phyloP scores from a whole-genome alignment of 2,329 filamentous ascomycete species.

The Huntiella decipiens region DNA sequence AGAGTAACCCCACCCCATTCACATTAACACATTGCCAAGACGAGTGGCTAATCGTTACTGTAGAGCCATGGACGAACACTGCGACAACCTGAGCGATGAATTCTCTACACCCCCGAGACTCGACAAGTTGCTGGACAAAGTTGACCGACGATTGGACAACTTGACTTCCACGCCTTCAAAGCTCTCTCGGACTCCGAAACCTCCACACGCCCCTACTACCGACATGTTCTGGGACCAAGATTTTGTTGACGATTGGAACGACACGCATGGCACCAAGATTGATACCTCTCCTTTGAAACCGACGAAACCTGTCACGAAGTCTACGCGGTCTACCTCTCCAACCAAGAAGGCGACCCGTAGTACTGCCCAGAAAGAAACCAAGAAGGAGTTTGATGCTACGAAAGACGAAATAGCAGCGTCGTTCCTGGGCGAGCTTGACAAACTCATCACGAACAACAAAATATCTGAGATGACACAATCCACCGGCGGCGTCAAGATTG shows the following conservation, averaged over 20 bases:
- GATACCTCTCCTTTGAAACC: constrained; percentile 2
- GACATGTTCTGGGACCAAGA: constrained; percentile 43
- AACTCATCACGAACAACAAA: constrained; percentile 38
- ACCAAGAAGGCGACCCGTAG: constrained; percentile 16
- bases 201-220: constrained; percentile 32
- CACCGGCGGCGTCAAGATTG: constrained; percentile 51
- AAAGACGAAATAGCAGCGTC: constrained; percentile 43
- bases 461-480: constrained; percentile 37
- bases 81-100: background rate
- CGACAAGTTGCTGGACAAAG: background rate
- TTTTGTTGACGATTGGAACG: constrained; percentile 43
- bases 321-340: background rate
- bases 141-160: background rate
- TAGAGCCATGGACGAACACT: background rate
- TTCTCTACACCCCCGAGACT: background rate
- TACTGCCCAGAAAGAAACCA: constrained; percentile 23
- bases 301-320: constrained; percentile 9
- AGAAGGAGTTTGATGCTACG: constrained; percentile 40
- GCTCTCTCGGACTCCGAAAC: constrained; percentile 23
- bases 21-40: no score
- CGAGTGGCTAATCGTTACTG: no score
- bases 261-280: constrained; percentile 33
- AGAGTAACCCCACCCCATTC: no score
- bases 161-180: background rate
- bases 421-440: constrained; percentile 54